Conservation (phyloP, 768 basidiomycete genomes). For the Calocybe indica region DNA sequence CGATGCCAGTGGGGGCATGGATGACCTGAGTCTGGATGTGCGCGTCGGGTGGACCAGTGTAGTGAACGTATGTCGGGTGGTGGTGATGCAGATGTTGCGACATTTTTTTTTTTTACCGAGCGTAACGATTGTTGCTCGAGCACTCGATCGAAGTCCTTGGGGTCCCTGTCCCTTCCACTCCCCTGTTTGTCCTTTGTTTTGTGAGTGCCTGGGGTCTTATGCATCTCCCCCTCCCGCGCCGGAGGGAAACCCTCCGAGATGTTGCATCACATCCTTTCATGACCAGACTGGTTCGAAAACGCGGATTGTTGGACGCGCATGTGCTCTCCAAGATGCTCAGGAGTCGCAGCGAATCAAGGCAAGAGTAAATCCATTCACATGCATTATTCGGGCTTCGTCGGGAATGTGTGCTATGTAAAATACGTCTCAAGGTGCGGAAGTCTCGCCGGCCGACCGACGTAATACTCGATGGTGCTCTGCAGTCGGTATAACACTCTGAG, state of each 20-base stretch:
- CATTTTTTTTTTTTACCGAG: slow-evolving; percentile 28
- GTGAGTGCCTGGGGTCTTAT: neutral
- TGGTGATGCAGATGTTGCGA: slow-evolving; percentile 35
- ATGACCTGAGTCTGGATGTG: slow-evolving; percentile 12
- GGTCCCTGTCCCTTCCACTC: slow-evolving; percentile 20
- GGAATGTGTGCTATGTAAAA: no score
- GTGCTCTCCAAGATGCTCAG: no score
- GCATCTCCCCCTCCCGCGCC: neutral
- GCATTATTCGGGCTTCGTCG: no score
- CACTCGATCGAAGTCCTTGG: slow-evolving; percentile 32
- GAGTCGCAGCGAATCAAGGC: no score
- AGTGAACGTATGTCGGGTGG: slow-evolving; percentile 30
- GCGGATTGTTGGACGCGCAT: no score
- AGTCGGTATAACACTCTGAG: no score
- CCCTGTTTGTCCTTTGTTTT: neutral
- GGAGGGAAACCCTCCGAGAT: neutral
- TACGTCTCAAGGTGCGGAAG: no score
- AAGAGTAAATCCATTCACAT: no score
- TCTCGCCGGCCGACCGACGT: no score
- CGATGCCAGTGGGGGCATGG: slow-evolving; percentile 14
- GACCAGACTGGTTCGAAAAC: no score
- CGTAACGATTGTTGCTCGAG: slow-evolving; percentile 16
- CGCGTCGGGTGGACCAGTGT: slow-evolving; percentile 22
- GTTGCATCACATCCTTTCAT: no score
- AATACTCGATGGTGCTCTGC: no score